These are phyloP conservation scores for Achaetomiella virescens DNA, from an alignment of 495 filamentous ascomycete genomes.

Conservation along the genomic window DNA sequence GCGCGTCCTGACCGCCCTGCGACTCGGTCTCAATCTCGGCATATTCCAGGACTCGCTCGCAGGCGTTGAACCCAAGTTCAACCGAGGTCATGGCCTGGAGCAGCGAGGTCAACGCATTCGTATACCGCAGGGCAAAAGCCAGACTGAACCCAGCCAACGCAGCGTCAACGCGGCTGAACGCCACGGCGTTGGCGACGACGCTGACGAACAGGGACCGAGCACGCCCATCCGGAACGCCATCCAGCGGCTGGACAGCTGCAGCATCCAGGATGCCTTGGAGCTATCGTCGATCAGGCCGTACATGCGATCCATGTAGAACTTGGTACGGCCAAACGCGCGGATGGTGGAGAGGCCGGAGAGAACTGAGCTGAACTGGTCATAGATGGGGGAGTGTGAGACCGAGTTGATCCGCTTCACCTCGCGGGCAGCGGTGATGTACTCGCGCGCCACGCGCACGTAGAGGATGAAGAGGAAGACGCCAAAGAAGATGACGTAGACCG, in stretches of 20 bases:
- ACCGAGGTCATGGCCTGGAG: slow-evolving; percentile 48
- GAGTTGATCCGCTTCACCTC: slow-evolving; percentile 60
- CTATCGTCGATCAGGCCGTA: slow-evolving; percentile 51
- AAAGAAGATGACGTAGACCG: slow-evolving; percentile 23
- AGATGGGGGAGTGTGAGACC: slow-evolving; percentile 55
- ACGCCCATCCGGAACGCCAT: slow-evolving; percentile 53
- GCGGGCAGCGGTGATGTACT: slow-evolving; percentile 54
- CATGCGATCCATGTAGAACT: slow-evolving; percentile 50
- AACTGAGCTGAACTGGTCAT: slow-evolving; percentile 54
- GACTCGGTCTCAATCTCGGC: slow-evolving; percentile 31
- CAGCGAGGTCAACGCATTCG: slow-evolving; percentile 40
- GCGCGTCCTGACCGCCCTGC: slow-evolving; percentile 27
- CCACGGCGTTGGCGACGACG: slow-evolving; percentile 52
- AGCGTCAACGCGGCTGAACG: slow-evolving; percentile 51
- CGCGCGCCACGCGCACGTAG: slow-evolving; percentile 28
- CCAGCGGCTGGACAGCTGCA: slow-evolving; percentile 55
- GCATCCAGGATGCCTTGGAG: slow-evolving; percentile 46
- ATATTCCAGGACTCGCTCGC: slow-evolving; percentile 38
- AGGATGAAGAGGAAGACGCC: slow-evolving; percentile 20
- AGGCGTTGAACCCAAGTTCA: slow-evolving; percentile 37
- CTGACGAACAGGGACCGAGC: slow-evolving; percentile 53
- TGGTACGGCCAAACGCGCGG: slow-evolving; percentile 51
- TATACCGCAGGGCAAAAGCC: slow-evolving; percentile 52
- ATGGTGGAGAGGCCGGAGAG: slow-evolving; percentile 59
- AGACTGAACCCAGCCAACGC: slow-evolving; percentile 52